Base-by-base conservation (phyloP, 192 early-diverging fungal genomes). In the Cetraspora pellucida region DNA sequence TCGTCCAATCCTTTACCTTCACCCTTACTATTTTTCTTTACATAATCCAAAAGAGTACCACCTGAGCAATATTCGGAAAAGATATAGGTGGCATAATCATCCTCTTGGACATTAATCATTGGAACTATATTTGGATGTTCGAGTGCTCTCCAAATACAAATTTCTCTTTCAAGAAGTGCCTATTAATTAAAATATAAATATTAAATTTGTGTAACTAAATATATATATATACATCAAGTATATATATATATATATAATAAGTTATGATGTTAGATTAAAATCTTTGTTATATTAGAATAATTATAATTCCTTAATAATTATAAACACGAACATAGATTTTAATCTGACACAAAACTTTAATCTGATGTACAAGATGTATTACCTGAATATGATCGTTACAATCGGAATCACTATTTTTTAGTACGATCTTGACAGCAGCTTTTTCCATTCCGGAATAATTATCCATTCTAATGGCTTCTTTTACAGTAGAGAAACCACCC, bases 401-500 rank as follows among this genome's bases (percentile, higher is more conserved):
- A 1, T 75, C 70, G 5, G 74, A 49, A 4, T 84, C 80, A 10
- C 64, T 61, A 44, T 81, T 75, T 13, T 90, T 89, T 64, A 80
- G 86, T 72, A 93, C 86, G 49, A 93, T 84, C 82, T 95, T 95
- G 78, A 93, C 79, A 4, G 92, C 94, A 1, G 90, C 87, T 54
- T 77, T 84, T 66, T 84, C 77, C n/a, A 79, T 21, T 10, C 75
- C 80, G 23, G 79, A 78, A 16, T 61, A 66, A 67, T 84, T 80
- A 31, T 81, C 82, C 10, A 86, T 84, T 55, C 80, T 81, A 63
- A 57, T 82, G n/a, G 87, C 94, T 76, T 92, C 89, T 64, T 90
- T 89, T 11, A 95, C 94, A 28, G 86, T 78, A 10, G 91, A 91
- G 72, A 93, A 95, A 27, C 91, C 90, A 30, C 94, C 94, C 47